Percentiles rank a stretch among this genome's conserved stretches.
phyloP scores from a whole-genome alignment of 495 filamentous ascomycete genomes.

The Astrothelium macrocarpum region DNA sequence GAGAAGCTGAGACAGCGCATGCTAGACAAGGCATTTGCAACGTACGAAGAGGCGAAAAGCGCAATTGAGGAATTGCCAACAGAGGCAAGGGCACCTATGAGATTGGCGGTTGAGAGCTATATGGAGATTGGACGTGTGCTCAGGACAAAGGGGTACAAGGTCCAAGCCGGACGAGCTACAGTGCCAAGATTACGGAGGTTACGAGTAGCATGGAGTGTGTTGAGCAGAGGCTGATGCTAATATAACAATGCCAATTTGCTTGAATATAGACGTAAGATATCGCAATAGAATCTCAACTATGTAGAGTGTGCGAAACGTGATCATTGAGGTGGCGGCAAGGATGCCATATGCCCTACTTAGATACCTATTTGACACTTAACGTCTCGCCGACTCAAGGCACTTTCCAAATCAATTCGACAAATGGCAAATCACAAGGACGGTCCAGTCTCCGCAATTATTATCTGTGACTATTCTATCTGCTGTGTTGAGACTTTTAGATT shows the following conservation, averaged over 20 bases:
- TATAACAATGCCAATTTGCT: background rate
- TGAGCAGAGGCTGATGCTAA: conserved; percentile 19
- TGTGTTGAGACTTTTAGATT: no score
- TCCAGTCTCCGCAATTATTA: no score
- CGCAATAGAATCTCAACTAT: background rate
- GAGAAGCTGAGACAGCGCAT: conserved; percentile 42
- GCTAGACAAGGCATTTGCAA: conserved; percentile 45
- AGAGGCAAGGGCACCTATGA: conserved; percentile 48
- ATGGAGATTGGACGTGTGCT: conserved; percentile 61
- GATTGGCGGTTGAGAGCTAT: conserved; percentile 61
- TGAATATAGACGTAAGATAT: background rate
- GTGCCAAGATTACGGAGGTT: conserved; percentile 46
- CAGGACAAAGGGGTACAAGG: conserved; percentile 33
- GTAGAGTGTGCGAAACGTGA: no score
- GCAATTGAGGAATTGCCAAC: conserved; percentile 48
- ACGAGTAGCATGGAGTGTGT: conserved; percentile 45
- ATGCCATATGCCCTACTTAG: no score
- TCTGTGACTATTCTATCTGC: no score
- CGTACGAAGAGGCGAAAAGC: conserved; percentile 40
- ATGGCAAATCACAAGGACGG: no score
- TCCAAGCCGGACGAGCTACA: conserved; percentile 47
- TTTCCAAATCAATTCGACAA: no score
- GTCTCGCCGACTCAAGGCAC: no score
- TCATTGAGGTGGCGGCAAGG: no score
- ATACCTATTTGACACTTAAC: no score